A percentile compares a stretch with the other conserved stretches of the same genome.
These are phyloP conservation scores for Carallia brachiata DNA, from an alignment of 345 rosid genomes.

Conservation along the genomic window DNA sequence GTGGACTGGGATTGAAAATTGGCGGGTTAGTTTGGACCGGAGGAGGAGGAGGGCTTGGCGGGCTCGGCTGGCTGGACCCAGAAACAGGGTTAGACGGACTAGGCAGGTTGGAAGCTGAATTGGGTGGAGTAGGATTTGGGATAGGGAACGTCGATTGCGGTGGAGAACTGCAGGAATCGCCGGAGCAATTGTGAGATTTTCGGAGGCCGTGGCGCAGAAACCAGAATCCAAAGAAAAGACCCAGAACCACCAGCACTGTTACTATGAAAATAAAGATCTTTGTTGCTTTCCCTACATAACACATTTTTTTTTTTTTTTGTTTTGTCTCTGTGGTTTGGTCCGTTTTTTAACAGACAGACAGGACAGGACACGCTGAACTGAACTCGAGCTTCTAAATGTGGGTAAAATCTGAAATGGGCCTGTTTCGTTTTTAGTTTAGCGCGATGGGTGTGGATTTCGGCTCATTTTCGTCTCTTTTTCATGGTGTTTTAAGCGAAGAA, in stretches of 20 bases:
- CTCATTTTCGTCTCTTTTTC: slow-evolving; percentile 30
- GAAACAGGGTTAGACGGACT: slow-evolving; percentile 4
- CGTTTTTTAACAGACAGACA: neutral
- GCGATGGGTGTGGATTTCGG: neutral
- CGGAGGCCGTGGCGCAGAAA: slow-evolving; percentile 47
- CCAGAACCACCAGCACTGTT: slow-evolving; percentile 59
- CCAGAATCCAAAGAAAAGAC: slow-evolving; percentile 67
- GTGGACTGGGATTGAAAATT: slow-evolving; percentile 24
- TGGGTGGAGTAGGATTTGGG: slow-evolving; percentile 25
- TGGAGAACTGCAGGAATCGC: slow-evolving; percentile 42
- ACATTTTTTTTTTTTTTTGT: slow-evolving; percentile 43
- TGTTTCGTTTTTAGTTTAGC: neutral
- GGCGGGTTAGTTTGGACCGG: slow-evolving; percentile 28
- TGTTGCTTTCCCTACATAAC: slow-evolving; percentile 97
- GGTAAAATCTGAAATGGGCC: slow-evolving; percentile 13
- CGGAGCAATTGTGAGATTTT: slow-evolving; percentile 52
- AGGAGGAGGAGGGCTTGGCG: slow-evolving; percentile 22
- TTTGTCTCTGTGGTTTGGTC: neutral
- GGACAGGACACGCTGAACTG: too few relatives aligned
- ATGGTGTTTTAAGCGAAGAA: slow-evolving; percentile 13
- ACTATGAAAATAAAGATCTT: slow-evolving; percentile 97
- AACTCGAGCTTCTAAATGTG: neutral
- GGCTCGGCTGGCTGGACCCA: slow-evolving; percentile 27
- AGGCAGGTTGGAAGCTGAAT: slow-evolving; percentile 20
- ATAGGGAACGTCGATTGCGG: slow-evolving; percentile 44